phyloP scores from a whole-genome alignment of 352 stramenopile species.

The Pilasporangium apinafurcum region DNA sequence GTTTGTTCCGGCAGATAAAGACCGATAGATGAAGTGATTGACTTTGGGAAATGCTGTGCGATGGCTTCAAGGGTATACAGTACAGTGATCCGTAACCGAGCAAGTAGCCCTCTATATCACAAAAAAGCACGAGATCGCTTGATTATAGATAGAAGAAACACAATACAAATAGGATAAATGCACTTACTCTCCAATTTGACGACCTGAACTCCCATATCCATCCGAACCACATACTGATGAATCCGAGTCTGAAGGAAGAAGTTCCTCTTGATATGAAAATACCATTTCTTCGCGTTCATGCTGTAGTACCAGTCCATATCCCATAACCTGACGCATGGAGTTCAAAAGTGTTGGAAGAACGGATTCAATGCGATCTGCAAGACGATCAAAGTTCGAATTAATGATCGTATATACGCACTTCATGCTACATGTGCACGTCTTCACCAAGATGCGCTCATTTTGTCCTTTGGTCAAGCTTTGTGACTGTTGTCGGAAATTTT shows the following conservation, averaged over 20 bases:
- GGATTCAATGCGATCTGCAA: constrained; percentile 51
- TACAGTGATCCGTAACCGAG: constrained; percentile 67
- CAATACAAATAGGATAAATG: background rate
- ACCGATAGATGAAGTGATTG: constrained; percentile 71
- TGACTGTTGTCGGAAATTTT: constrained; percentile 82
- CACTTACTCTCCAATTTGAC: constrained; percentile 45
- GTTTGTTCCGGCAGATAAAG: constrained; percentile 80
- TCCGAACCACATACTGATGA: constrained; percentile 70
- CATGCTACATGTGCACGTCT: constrained; percentile 81
- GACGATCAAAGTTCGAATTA: constrained; percentile 51
- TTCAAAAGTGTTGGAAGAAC: constrained; percentile 54
- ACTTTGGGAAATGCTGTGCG: constrained; percentile 52
- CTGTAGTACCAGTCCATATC: constrained; percentile 51
- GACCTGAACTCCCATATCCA: constrained; percentile 12
- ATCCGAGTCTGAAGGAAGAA: constrained; percentile 62
- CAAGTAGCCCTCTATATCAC: constrained; percentile 43
- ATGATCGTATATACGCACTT: constrained; percentile 85
- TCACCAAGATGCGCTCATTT: constrained; percentile 74
- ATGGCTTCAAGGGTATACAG: constrained; percentile 68
- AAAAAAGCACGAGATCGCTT: background rate
- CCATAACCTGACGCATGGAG: constrained; percentile 78
- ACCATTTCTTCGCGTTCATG: constrained; percentile 46
- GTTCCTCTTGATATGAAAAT: constrained; percentile 46
- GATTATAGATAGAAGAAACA: background rate
- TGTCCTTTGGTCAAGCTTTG: constrained; percentile 52